phyloP scores from a whole-genome alignment of 129 eudicot species.

The Glebionis coronaria region DNA sequence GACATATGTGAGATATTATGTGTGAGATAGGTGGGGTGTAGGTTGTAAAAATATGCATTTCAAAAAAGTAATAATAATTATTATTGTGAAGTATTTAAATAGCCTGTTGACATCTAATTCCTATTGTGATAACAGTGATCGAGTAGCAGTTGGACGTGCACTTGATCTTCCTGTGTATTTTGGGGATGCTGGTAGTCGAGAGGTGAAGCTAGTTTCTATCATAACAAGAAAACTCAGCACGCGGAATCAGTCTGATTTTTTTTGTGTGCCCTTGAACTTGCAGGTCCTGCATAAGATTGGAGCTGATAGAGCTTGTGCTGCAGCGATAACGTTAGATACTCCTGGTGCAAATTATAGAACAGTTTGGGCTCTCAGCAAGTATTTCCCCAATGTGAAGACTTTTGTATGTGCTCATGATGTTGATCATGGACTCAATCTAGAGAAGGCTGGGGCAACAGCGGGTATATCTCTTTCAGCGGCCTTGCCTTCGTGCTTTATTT shows the following conservation, averaged over 20 bases:
- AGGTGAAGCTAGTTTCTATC: slow-evolving; percentile 47
- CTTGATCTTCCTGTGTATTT: slow-evolving; percentile 99
- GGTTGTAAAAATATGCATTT: no score
- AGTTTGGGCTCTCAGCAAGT: slow-evolving; percentile 97
- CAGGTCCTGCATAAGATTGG: slow-evolving; percentile 98
- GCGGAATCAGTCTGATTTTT: slow-evolving; percentile 14
- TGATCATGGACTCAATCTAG: slow-evolving; percentile 98
- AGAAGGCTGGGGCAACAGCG: slow-evolving; percentile 99
- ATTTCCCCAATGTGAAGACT: slow-evolving; percentile 93
- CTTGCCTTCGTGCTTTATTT: no score
- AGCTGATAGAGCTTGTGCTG: slow-evolving; percentile 97
- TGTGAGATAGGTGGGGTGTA: no score
- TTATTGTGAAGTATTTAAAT: neutral
- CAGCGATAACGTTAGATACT: slow-evolving; percentile 90
- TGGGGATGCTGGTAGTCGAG: slow-evolving; percentile 99
- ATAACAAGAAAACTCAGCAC: neutral
- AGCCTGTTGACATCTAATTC: slow-evolving; percentile 12
- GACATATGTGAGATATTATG: no score
- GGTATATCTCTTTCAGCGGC: no score
- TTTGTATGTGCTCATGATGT: slow-evolving; percentile 99
- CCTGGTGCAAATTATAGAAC: slow-evolving; percentile 99
- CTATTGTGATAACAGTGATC: slow-evolving; percentile 58
- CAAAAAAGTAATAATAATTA: no score
- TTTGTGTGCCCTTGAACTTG: slow-evolving; percentile 12
- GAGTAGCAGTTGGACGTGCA: slow-evolving; percentile 98